Conservation (phyloP, 1,284 basidiomycete species). For the Trametes versicolor region DNA sequence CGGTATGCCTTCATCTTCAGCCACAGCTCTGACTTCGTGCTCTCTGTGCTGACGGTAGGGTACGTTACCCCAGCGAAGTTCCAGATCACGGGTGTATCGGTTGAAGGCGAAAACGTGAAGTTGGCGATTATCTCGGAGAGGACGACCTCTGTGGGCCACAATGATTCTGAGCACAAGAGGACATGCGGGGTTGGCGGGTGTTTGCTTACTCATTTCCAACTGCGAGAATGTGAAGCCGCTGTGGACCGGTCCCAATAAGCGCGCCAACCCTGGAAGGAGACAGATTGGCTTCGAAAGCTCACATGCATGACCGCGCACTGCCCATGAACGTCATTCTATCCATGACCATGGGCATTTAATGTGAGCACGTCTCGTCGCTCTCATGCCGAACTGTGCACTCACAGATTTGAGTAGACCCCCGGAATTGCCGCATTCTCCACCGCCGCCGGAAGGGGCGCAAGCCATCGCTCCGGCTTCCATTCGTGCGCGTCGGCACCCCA, state of each 20-base stretch:
- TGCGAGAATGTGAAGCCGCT: constrained; percentile 47
- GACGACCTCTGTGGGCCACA: constrained; percentile 29
- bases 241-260: not conserved
- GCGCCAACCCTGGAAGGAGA: not conserved
- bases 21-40: constrained; percentile 16
- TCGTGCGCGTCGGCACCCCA: constrained; percentile 66
- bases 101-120: constrained; percentile 11
- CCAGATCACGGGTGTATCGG: constrained; percentile 1
- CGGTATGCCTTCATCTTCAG: not conserved
- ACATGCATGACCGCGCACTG: constrained; percentile 47
- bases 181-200: constrained; percentile 18
- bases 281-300: constrained; percentile 10
- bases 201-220: constrained; percentile 47
- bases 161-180: constrained; percentile 24
- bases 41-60: constrained; percentile 13
- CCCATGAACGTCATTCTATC: constrained; percentile 48
- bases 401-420: constrained; percentile 39
- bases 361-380: not conserved
- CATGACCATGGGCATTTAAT: too few species aligned
- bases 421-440: constrained; percentile 33
- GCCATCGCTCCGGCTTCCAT: constrained; percentile 53
- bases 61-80: constrained; percentile 18
- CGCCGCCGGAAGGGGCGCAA: constrained; percentile 32
- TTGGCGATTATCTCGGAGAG: constrained; percentile 18
- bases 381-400: not conserved